phyloP scores from a whole-genome alignment of 2,329 filamentous ascomycete species.

The Botrytis sinoallii region DNA sequence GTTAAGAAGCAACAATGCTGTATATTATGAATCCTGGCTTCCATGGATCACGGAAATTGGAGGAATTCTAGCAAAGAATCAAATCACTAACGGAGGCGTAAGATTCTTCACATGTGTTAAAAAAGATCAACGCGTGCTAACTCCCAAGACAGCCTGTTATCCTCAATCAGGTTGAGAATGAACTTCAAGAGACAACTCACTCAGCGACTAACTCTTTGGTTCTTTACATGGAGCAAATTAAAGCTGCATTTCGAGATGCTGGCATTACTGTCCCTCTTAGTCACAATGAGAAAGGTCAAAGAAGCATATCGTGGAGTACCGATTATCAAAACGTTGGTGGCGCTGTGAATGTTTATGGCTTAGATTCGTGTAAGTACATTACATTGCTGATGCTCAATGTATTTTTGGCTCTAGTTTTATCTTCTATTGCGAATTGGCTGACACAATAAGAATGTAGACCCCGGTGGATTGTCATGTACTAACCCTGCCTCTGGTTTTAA shows the following conservation, averaged over 20 bases:
- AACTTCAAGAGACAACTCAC: conserved; percentile 47
- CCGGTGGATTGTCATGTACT: conserved; percentile 48
- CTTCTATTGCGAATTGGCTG: neutral
- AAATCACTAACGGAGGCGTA: conserved; percentile 48
- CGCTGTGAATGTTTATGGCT: conserved; percentile 49
- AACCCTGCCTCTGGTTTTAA: conserved; percentile 49
- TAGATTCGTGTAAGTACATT: conserved; percentile 41
- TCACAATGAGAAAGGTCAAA: conserved; percentile 51
- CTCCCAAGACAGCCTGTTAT: conserved; percentile 42
- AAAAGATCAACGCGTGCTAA: conserved; percentile 46
- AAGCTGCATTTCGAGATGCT: conserved; percentile 45
- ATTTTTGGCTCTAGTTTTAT: neutral
- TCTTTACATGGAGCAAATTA: conserved; percentile 51
- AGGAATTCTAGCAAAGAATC: conserved; percentile 47
- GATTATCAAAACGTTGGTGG: conserved; percentile 56
- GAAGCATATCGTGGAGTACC: conserved; percentile 49
- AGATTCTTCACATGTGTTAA: conserved; percentile 14
- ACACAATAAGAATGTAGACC: conserved; percentile 30
- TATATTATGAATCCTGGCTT: conserved; percentile 46
- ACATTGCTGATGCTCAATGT: neutral
- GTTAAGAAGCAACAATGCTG: conserved; percentile 44
- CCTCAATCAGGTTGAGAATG: conserved; percentile 53
- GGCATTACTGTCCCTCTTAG: conserved; percentile 50
- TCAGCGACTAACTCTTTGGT: conserved; percentile 46
- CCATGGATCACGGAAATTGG: conserved; percentile 48